These are phyloP conservation scores for Silene uniflora DNA, from an alignment of 148 eudicot genomes.

Conservation along the genomic window DNA sequence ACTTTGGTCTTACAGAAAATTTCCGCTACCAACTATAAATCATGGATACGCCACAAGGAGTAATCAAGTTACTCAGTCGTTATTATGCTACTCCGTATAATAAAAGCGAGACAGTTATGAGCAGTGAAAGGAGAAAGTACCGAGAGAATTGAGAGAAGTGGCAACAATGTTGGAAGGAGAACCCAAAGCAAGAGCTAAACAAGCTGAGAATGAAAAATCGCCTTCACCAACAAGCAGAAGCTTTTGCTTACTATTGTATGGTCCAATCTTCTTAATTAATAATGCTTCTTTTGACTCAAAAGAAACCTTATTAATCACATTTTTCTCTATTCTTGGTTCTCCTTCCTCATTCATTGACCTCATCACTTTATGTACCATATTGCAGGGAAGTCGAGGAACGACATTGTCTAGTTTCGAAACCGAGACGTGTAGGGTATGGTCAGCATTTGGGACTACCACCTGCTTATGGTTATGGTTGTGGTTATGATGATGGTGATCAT, in stretches of 20 bases:
- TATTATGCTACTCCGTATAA: too few relatives aligned
- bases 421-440: too few relatives aligned
- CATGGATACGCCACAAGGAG: too few relatives aligned
- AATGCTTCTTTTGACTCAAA: too few relatives aligned
- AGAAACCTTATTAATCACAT: too few relatives aligned
- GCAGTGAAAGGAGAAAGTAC: not conserved
- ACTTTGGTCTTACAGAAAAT: too few relatives aligned
- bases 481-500: not conserved
- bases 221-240: constrained; percentile 24
- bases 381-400: not conserved
- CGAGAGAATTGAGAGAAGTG: constrained; percentile 21
- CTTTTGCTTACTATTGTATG: not conserved
- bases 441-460: too few relatives aligned
- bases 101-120: too few relatives aligned
- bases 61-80: too few relatives aligned
- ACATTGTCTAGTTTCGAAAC: too few relatives aligned
- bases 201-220: constrained; percentile 21
- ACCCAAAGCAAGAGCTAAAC: constrained; percentile 21
- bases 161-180: constrained; percentile 15
- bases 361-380: not conserved
- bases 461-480: not conserved
- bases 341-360: not conserved
- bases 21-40: too few relatives aligned
- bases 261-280: constrained; percentile 5
- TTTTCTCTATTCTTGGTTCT: not conserved